phyloP scores from a whole-genome alignment of 352 stramenopile genomes.

The Globisporangium radiosum region DNA sequence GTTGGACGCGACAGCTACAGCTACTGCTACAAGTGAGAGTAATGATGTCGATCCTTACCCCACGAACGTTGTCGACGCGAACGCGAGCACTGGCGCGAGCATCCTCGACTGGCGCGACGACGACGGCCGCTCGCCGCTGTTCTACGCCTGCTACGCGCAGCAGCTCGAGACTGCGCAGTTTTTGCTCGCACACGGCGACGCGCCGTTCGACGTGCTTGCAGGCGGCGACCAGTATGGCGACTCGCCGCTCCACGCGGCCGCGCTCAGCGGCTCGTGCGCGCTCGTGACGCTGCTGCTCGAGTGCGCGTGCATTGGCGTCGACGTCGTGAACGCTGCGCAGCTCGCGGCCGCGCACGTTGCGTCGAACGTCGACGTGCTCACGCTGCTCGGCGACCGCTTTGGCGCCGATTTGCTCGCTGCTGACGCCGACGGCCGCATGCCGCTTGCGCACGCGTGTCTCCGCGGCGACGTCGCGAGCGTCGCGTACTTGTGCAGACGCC shows the following conservation, averaged over 20 bases:
- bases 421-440: conserved; percentile 51
- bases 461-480: conserved; percentile 44
- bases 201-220: conserved; percentile 2
- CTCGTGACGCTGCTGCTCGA: conserved; percentile 35
- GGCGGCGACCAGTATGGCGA: conserved; percentile 3
- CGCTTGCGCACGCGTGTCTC: conserved; percentile 54
- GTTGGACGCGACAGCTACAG: not conserved
- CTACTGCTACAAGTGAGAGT: too few species aligned
- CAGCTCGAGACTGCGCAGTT: conserved; percentile 40
- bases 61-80: too few species aligned
- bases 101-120: conserved; percentile 53
- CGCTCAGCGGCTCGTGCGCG: conserved; percentile 23
- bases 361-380: conserved; percentile 23
- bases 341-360: conserved; percentile 41
- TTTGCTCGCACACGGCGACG: conserved; percentile 19
- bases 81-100: conserved; percentile 7
- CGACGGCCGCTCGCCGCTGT: conserved; percentile 58
- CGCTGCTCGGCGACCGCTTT: conserved; percentile 30
- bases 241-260: conserved; percentile 45
- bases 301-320: conserved; percentile 25
- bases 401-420: conserved; percentile 45
- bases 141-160: conserved; percentile 63
- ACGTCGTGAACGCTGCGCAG: conserved; percentile 34
- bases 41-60: too few species aligned
- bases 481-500: conserved; percentile 34